These are phyloP conservation scores for Pelagophyceae sp. DNA, from an alignment of 352 stramenopile species.

Conservation along the genomic window DNA sequence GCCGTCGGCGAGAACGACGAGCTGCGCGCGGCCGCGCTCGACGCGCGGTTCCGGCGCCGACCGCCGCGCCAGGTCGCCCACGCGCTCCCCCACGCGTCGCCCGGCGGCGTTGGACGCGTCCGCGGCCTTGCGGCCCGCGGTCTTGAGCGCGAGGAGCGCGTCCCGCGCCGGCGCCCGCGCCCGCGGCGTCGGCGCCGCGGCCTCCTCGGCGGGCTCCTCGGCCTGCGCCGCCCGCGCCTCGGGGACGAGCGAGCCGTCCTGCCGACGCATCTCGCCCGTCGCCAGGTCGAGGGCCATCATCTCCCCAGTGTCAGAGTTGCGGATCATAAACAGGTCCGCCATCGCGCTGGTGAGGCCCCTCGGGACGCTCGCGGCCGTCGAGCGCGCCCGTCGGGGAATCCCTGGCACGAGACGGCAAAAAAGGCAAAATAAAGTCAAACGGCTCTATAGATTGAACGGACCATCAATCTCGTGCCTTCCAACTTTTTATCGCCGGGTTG, in stretches of 20 bases:
- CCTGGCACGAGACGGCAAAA: no score
- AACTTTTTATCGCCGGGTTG: no score
- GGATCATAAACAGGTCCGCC: background rate
- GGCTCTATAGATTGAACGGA: no score
- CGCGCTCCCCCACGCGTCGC: background rate
- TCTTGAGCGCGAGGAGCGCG: background rate
- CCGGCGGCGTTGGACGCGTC: background rate
- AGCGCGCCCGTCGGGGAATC: no score
- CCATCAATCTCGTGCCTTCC: no score
- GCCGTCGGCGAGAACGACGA: background rate
- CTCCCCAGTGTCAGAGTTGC: background rate
- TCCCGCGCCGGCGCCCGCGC: no score
- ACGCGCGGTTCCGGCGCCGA: background rate
- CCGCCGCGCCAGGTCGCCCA: background rate
- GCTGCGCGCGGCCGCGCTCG: background rate
- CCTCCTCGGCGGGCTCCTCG: background rate
- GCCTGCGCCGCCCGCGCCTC: background rate
- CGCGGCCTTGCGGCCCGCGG: background rate
- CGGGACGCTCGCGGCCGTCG: no score
- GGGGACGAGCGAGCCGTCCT: background rate
- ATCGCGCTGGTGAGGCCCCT: background rate
- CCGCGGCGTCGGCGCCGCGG: background rate
- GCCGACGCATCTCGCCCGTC: background rate
- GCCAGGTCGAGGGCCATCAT: background rate
- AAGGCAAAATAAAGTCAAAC: no score